Evolutionary conservation across 371 early-diverging fungal species (phyloP).

Genomic region (Antonospora locustae): DNA sequence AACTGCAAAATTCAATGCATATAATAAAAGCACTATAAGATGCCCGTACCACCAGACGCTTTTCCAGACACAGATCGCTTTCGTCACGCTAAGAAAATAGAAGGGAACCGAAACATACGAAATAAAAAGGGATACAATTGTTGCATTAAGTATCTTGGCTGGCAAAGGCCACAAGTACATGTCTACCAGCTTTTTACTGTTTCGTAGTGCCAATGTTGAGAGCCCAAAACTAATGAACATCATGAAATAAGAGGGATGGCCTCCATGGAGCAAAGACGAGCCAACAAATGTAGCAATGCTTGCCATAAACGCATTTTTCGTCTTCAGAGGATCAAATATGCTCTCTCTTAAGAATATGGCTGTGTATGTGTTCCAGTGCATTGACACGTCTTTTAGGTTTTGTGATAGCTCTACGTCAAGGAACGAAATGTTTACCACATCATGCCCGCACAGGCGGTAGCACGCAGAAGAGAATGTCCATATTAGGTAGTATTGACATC

Average conservation of each 20-base stretch:
- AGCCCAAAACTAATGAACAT: slow-evolving; percentile 38
- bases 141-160: slow-evolving; percentile 9
- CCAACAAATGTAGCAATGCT: slow-evolving; percentile 27
- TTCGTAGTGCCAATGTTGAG: slow-evolving; percentile 12
- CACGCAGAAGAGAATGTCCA: slow-evolving; percentile 40
- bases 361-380: slow-evolving; percentile 39
- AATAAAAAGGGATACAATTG: slow-evolving; percentile 34
- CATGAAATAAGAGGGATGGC: slow-evolving; percentile 34
- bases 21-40: no score
- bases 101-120: slow-evolving; percentile 43
- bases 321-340: slow-evolving; percentile 29
- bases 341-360: slow-evolving; percentile 36
- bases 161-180: background rate
- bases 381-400: slow-evolving; percentile 31
- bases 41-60: slow-evolving; percentile 39
- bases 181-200: slow-evolving; percentile 19
- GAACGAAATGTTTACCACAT: slow-evolving; percentile 25
- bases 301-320: slow-evolving; percentile 19
- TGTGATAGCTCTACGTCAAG: slow-evolving; percentile 35
- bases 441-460: slow-evolving; percentile 20
- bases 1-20: no score
- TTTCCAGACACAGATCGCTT: slow-evolving; percentile 29
- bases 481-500: slow-evolving; percentile 40
- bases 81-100: slow-evolving; percentile 24
- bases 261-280: slow-evolving; percentile 41